These are phyloP conservation scores for Mortierella sp. DNA, from an alignment of 371 early-diverging fungal genomes.

Conservation along the genomic window DNA sequence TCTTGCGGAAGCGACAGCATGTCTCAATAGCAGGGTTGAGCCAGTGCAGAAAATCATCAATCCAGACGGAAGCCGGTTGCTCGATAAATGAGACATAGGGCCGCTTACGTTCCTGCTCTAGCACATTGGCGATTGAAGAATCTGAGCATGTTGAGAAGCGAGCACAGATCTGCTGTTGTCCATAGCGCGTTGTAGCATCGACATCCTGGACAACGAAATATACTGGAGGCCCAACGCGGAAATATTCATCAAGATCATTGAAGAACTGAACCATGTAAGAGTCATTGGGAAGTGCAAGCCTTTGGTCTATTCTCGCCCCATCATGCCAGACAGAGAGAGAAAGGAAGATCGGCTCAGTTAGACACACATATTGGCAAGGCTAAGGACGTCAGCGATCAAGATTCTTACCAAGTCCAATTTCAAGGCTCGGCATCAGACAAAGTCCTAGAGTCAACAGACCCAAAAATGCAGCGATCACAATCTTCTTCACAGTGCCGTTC, in stretches of 20 bases:
- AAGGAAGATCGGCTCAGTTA: neutral
- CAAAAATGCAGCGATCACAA: slow-evolving; percentile 63
- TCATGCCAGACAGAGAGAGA: neutral
- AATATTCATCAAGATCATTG: slow-evolving; percentile 72
- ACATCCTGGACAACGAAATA: slow-evolving; percentile 77
- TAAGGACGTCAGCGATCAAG: neutral
- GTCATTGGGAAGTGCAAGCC: slow-evolving; percentile 76
- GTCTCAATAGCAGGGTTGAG: slow-evolving; percentile 66
- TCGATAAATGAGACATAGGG: slow-evolving; percentile 73
- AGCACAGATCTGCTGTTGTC: slow-evolving; percentile 73
- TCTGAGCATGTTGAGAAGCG: slow-evolving; percentile 70
- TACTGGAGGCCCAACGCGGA: slow-evolving; percentile 80
- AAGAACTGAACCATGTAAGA: slow-evolving; percentile 80
- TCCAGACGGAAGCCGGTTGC: slow-evolving; percentile 77
- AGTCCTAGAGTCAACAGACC: slow-evolving; percentile 66
- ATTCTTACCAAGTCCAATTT: slow-evolving; percentile 63
- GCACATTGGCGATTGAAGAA: slow-evolving; percentile 67
- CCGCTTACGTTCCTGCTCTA: slow-evolving; percentile 79
- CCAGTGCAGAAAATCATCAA: slow-evolving; percentile 81
- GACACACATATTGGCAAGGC: neutral
- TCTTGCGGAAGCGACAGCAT: slow-evolving; percentile 68
- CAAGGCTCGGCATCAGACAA: slow-evolving; percentile 64
- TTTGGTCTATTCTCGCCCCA: slow-evolving; percentile 74
- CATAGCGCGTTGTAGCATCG: slow-evolving; percentile 61
- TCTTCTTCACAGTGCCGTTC: slow-evolving; percentile 59